phyloP scores from a whole-genome alignment of 176 grass and related monocot species.

The Carex cristatella region DNA sequence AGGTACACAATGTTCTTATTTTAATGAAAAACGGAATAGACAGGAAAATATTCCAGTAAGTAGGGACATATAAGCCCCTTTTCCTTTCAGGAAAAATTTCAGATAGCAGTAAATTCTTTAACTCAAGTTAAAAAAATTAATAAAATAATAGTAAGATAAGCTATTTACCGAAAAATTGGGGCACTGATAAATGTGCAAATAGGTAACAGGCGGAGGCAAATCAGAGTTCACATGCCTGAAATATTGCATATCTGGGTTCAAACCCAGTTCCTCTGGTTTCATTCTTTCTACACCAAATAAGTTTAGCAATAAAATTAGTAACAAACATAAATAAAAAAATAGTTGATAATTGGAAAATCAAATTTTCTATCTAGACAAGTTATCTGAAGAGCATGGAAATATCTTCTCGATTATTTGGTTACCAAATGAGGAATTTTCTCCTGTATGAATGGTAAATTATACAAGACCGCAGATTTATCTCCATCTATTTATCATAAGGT shows the following conservation, averaged over 20 bases:
- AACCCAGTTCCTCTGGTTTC: conserved; percentile 41
- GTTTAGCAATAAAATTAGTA: neutral
- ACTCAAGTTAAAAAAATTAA: neutral
- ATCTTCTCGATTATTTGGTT: neutral
- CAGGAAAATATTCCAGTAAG: neutral
- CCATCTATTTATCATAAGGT: neutral
- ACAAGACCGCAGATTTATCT: neutral
- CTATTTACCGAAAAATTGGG: conserved; percentile 56
- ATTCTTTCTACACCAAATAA: conserved; percentile 43
- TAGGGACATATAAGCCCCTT: neutral
- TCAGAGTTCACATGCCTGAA: conserved; percentile 35
- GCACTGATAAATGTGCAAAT: conserved; percentile 63
- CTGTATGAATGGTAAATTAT: neutral
- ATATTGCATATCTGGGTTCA: conserved; percentile 30
- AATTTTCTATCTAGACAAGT: neutral
- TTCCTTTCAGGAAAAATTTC: neutral
- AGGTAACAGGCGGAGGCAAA: conserved; percentile 40
- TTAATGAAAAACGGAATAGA: neutral
- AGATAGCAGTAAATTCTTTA: neutral
- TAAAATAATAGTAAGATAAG: neutral
- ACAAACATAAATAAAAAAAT: neutral
- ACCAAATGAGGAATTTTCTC: neutral
- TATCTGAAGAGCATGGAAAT: neutral
- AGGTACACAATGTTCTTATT: neutral
- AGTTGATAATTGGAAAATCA: neutral